Base-by-base conservation (phyloP, 169 alveolate species). In the Eimeria falciformis region DNA sequence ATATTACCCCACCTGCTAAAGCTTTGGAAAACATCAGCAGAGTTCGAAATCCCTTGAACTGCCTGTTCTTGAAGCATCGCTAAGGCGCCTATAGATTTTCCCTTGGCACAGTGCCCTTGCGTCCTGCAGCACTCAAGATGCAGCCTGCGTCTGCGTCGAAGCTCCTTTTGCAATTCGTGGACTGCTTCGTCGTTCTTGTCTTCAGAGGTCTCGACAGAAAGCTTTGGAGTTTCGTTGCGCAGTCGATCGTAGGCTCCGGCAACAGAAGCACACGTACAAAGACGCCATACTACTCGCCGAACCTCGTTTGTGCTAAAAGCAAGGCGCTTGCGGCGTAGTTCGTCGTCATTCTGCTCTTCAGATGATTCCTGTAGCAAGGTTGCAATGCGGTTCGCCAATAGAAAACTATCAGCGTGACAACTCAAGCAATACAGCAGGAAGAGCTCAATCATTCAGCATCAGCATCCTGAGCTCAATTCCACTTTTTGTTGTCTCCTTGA, bases 271-370 rank as follows among this genome's bases (percentile, higher is more conserved):
- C 53, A 37, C 46, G 90, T 75, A 43, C 90, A 81, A 81, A 53
- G 53, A 18, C 75, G 73, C 90, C 90, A 81, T 2, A 81, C 77
- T 5, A 81, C 55, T 23, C 90, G 73, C 58, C 55, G 90, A 18
- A 81, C 90, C 6, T 81, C 90, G 29, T 27, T 46, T 18, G 77
- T 81, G 25, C 90, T 65, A 50, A 81, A 4, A 5, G 77, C 55
- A 18, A 45, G 75, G 77, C 77, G 73, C 21, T 81, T 56, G 58
- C 45, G 43, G 9, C 33, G 75, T n/a, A 55, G 0, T 27, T 55
- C 90, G 17, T 81, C 77, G 11, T 56, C 77, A 55, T 65, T 75
- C 43, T 56, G 71, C 56, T 53, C 77, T 68, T 81, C 90, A 27
- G 90, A 53, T 56, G 23, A 75, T 56, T 53, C 75, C 90, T 81